These are phyloP conservation scores for Leccinum solheimii DNA, from an alignment of 1,284 basidiomycete species.

Conservation along the genomic window DNA sequence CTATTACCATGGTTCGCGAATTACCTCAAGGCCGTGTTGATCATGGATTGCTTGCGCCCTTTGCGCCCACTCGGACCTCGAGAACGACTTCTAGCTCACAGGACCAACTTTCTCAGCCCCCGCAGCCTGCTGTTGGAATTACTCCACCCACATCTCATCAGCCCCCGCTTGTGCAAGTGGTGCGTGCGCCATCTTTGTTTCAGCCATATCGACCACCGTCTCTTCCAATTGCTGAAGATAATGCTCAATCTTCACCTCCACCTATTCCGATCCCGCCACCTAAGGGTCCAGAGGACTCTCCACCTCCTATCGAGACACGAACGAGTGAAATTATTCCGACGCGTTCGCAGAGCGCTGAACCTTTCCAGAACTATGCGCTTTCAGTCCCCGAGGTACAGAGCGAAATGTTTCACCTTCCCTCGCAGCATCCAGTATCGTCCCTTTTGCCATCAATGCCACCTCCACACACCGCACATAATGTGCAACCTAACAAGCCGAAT, in stretches of 20 bases:
- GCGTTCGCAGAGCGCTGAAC: constrained; percentile 16
- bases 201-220: constrained; percentile 29
- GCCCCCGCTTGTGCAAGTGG: constrained; percentile 7
- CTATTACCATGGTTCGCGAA: constrained; percentile 17
- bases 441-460: constrained; percentile 2
- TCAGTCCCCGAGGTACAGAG: constrained; percentile 22
- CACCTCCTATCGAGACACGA: constrained; percentile 26
- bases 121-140: constrained; percentile 15
- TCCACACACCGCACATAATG: constrained; percentile 4
- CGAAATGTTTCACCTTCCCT: constrained; percentile 30
- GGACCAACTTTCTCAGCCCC: constrained; percentile 19
- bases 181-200: constrained; percentile 29
- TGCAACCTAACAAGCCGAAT: constrained; percentile 11
- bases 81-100: constrained; percentile 27
- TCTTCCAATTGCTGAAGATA: constrained; percentile 16
- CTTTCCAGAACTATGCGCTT: neutral
- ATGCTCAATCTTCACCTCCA: constrained; percentile 30
- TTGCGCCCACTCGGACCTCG: constrained; percentile 29
- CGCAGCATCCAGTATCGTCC: constrained; percentile 3
- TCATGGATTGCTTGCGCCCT: constrained; percentile 28
- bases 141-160: constrained; percentile 20
- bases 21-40: constrained; percentile 27
- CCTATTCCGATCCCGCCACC: constrained; percentile 34
- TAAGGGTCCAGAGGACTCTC: constrained; percentile 26
- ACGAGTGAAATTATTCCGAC: constrained; percentile 29